Evolutionary conservation across 2,329 filamentous ascomycete genomes (phyloP).

Genomic region (Didymella pomorum): DNA sequence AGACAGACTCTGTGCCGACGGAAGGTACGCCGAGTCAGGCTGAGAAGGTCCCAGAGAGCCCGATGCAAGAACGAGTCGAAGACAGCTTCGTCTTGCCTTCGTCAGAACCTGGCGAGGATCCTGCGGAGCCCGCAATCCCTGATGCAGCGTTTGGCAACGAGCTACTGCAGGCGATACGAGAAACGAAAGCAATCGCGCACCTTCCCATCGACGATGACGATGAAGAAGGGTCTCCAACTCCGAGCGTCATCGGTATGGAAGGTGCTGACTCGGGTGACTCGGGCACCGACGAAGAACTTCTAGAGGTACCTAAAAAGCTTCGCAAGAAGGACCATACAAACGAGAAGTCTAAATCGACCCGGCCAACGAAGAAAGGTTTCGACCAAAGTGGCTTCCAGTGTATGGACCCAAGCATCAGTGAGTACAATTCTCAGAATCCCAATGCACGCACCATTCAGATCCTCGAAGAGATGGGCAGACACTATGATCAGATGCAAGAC

Average conservation of each 20-base stretch:
- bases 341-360: constrained; percentile 13
- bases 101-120: constrained; percentile 10
- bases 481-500: constrained; percentile 79
- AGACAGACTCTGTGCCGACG: constrained; percentile 48
- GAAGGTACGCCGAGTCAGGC: constrained; percentile 40
- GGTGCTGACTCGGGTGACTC: constrained; percentile 25
- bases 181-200: constrained; percentile 67
- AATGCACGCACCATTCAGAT: constrained; percentile 80
- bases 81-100: constrained; percentile 41
- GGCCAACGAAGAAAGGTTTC: constrained; percentile 30
- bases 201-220: constrained; percentile 59
- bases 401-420: constrained; percentile 64
- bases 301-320: constrained; percentile 25
- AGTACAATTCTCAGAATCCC: constrained; percentile 63
- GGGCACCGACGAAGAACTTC: constrained; percentile 32
- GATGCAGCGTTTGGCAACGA: constrained; percentile 56
- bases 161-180: constrained; percentile 69
- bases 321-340: constrained; percentile 1
- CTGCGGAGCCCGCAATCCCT: constrained; percentile 6
- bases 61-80: constrained; percentile 34
- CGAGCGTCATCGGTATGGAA: constrained; percentile 33
- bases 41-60: constrained; percentile 5
- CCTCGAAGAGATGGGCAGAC: constrained; percentile 78
- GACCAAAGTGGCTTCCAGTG: constrained; percentile 61
- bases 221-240: constrained; percentile 36